Percentiles rank a stretch among this genome's conserved stretches.
These are phyloP conservation scores for Rhytidhysteron rufulum DNA, from an alignment of 2,329 filamentous ascomycete species.

Conservation along the genomic window DNA sequence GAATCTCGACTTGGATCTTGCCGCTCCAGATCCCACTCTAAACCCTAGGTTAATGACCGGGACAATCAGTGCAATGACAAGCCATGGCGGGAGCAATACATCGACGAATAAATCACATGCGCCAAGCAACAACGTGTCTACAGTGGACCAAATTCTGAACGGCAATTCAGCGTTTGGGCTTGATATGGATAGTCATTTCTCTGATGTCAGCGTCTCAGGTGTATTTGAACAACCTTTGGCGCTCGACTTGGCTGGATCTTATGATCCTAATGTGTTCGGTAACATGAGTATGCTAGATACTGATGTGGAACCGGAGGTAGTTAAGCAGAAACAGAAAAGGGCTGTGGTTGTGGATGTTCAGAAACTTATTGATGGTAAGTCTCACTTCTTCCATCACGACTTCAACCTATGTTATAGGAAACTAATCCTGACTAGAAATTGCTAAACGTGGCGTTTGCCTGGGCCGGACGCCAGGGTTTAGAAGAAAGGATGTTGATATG, in stretches of 20 bases:
- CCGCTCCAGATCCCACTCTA: neutral
- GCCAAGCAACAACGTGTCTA: constrained; percentile 6
- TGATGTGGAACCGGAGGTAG: constrained; percentile 9
- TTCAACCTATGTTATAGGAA: constrained; percentile 11
- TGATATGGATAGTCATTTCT: constrained; percentile 16
- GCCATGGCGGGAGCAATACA: constrained; percentile 1
- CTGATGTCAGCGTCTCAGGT: constrained; percentile 9
- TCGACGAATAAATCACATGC: neutral
- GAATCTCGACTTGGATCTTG: constrained; percentile 7
- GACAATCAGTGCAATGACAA: constrained; percentile 4
- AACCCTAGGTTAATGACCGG: constrained; percentile 4
- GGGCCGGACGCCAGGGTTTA: constrained; percentile 43
- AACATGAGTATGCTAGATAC: constrained; percentile 14
- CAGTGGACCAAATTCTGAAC: constrained; percentile 1
- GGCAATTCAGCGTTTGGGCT: constrained; percentile 16
- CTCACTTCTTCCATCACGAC: neutral
- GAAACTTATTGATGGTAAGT: constrained; percentile 43
- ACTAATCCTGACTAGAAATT: constrained; percentile 26
- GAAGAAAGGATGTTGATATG: constrained; percentile 40
- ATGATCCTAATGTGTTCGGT: constrained; percentile 11
- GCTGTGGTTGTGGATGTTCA: constrained; percentile 41
- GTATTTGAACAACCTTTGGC: constrained; percentile 28
- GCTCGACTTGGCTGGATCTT: constrained; percentile 29
- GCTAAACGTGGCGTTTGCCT: constrained; percentile 39
- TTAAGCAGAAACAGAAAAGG: constrained; percentile 29